Percentiles rank a stretch among this genome's conserved stretches.
These are phyloP conservation scores for Sugiyamaella valdiviana DNA, from an alignment of 805 yeast genomes.

Conservation along the genomic window DNA sequence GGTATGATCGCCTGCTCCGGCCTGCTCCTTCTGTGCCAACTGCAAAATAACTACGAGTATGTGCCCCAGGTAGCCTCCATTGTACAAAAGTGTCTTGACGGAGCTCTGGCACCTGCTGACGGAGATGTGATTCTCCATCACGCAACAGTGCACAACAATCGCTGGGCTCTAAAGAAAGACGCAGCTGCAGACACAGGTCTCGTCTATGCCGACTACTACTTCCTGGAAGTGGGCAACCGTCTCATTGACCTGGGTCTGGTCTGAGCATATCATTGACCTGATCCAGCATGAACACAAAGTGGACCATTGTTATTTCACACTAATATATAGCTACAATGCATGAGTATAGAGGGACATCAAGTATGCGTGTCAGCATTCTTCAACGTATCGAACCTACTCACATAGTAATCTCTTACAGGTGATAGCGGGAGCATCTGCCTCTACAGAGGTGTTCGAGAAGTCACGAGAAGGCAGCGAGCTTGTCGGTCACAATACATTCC, in stretches of 20 bases:
- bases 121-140: slow-evolving; percentile 24
- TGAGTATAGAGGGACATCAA: too few relatives aligned
- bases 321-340: too few relatives aligned
- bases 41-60: slow-evolving; percentile 14
- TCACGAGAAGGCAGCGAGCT: too few relatives aligned
- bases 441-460: too few relatives aligned
- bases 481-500: too few relatives aligned
- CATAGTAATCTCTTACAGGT: too few relatives aligned
- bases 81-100: slow-evolving; percentile 7
- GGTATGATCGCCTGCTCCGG: slow-evolving; percentile 30
- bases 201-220: slow-evolving; percentile 31
- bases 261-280: too few relatives aligned
- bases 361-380: too few relatives aligned
- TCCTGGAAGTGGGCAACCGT: slow-evolving; percentile 26
- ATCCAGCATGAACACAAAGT: too few relatives aligned
- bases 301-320: too few relatives aligned
- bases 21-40: slow-evolving; percentile 22
- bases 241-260: slow-evolving; percentile 24
- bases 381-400: too few relatives aligned
- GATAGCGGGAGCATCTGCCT: too few relatives aligned
- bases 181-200: slow-evolving; percentile 25
- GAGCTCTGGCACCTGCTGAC: slow-evolving; percentile 20
- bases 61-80: slow-evolving; percentile 17
- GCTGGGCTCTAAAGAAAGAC: slow-evolving; percentile 15
- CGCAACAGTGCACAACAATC: slow-evolving; percentile 27